phyloP scores from a whole-genome alignment of 1,284 basidiomycete species.

The Fomitopsis palustris region DNA sequence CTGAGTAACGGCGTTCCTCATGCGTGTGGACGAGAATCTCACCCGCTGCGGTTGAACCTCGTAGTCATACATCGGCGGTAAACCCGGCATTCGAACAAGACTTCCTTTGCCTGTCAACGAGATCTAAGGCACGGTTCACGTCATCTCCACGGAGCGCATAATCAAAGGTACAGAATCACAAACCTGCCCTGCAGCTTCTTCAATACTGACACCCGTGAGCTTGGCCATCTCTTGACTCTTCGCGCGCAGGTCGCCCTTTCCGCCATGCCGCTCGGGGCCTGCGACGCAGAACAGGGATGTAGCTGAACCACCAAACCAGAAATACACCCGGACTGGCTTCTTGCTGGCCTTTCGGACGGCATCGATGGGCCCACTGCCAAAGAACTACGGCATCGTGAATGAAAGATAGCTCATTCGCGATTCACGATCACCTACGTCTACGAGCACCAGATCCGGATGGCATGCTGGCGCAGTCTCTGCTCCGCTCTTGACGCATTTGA shows the following conservation, averaged over 20 bases:
- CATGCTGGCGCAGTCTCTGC: background rate
- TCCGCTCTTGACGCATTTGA: slow-evolving; percentile 2
- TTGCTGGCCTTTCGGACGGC: background rate
- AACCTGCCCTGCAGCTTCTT: background rate
- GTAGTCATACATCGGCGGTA: slow-evolving; percentile 4
- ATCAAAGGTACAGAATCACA: background rate
- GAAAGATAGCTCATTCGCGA: background rate
- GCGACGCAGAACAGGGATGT: background rate
- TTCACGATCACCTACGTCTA: background rate
- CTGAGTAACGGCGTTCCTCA: background rate
- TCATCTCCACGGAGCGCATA: background rate
- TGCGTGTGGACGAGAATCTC: background rate
- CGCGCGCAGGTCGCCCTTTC: background rate
- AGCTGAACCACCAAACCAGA: slow-evolving; percentile 1
- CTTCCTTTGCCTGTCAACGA: background rate
- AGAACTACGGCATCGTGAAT: background rate
- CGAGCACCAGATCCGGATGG: background rate
- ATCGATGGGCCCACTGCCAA: background rate
- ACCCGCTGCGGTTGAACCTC: background rate
- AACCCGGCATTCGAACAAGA: background rate
- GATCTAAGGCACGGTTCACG: background rate
- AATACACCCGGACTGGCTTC: background rate
- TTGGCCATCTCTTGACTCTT: background rate
- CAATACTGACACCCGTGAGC: background rate
- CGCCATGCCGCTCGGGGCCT: background rate